A percentile compares a stretch with the other conserved stretches of the same genome.
phyloP scores from a whole-genome alignment of 179 eudicot genomes.

The Beta corolliflora region DNA sequence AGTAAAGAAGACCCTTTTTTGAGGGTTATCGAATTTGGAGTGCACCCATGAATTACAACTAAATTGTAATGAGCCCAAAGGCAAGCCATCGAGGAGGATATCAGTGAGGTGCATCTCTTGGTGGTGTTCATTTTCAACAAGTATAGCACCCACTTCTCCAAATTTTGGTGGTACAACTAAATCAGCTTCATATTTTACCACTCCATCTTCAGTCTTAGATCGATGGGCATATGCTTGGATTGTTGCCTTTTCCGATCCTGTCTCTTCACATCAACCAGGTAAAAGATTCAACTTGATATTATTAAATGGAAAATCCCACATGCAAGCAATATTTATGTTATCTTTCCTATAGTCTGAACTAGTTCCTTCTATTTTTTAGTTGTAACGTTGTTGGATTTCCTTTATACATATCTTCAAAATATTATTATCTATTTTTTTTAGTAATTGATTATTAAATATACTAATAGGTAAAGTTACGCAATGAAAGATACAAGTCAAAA shows the following conservation, averaged over 20 bases:
- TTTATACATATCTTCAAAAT: too few species aligned
- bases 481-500: too few species aligned
- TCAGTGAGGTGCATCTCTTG: conserved; percentile 50
- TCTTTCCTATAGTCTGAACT: too few species aligned
- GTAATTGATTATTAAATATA: too few species aligned
- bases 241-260: conserved; percentile 38
- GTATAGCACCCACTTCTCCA: conserved; percentile 58
- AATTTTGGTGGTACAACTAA: conserved; percentile 45
- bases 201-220: conserved; percentile 1
- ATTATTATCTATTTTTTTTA: too few species aligned
- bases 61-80: conserved; percentile 37
- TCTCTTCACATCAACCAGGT: conserved; percentile 8
- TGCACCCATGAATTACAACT: conserved; percentile 71
- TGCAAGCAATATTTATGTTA: too few species aligned
- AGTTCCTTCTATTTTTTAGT: too few species aligned
- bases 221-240: conserved; percentile 41
- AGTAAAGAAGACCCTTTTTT: conserved; percentile 61
- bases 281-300: conserved; percentile 6
- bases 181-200: conserved; percentile 42
- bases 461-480: too few species aligned
- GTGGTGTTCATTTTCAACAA: conserved; percentile 66
- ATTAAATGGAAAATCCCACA: too few species aligned
- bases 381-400: too few species aligned
- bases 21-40: conserved; percentile 47
- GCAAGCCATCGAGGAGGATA: conserved; percentile 45